Conservation (phyloP, 116 monocot genomes). For the Trichopus zeylanicus region DNA sequence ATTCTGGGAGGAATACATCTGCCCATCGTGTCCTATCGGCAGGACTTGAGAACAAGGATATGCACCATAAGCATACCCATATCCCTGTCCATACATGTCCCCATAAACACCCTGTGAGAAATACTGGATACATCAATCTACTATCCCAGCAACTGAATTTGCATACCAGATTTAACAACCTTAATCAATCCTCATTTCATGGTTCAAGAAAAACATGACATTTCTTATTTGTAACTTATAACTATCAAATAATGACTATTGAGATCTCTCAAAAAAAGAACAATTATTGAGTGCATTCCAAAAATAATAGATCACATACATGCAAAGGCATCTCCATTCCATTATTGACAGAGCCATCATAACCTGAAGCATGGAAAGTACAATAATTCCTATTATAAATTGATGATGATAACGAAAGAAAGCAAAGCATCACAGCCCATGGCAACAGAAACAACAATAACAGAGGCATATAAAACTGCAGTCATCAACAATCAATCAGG, state of each 20-base stretch:
- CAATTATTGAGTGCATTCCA: neutral
- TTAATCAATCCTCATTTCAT: neutral
- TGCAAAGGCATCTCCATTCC: slow-evolving; percentile 34
- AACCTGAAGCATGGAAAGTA: slow-evolving; percentile 18
- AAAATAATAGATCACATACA: slow-evolving; percentile 14
- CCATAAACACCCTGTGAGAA: slow-evolving; percentile 67
- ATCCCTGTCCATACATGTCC: slow-evolving; percentile 52
- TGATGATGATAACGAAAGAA: neutral
- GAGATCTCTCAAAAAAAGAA: no score
- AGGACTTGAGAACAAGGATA: slow-evolving; percentile 53
- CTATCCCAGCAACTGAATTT: neutral
- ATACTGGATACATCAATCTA: neutral
- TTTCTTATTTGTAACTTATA: neutral
- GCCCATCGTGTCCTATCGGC: slow-evolving; percentile 44
- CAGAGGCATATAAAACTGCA: neutral
- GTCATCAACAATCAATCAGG: neutral
- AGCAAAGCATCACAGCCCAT: neutral
- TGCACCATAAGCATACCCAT: slow-evolving; percentile 63
- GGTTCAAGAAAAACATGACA: neutral
- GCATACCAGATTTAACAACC: neutral
- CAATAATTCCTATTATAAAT: neutral
- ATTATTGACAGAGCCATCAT: slow-evolving; percentile 33
- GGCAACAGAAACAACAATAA: no score
- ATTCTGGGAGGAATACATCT: slow-evolving; percentile 59
- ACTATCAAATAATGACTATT: neutral